phyloP scores from a whole-genome alignment of 805 yeast genomes.

The Ogataea polymorpha region DNA sequence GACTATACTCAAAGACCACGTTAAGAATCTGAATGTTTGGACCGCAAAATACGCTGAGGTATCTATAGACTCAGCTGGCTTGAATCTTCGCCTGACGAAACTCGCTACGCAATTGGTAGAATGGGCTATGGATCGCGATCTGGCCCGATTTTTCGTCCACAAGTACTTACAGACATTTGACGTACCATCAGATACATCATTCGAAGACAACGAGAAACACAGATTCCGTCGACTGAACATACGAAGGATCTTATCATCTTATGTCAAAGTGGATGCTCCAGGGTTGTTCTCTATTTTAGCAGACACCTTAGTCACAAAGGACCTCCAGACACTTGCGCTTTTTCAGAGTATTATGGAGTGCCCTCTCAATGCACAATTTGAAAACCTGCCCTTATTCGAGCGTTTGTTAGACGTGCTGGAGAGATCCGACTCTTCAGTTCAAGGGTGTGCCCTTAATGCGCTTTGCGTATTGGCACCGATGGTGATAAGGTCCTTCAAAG shows the following conservation, averaged over 20 bases:
- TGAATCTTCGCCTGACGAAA: slow-evolving; percentile 32
- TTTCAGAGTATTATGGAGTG: slow-evolving; percentile 7
- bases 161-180: slow-evolving; percentile 22
- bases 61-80: slow-evolving; percentile 60
- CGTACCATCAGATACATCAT: background rate
- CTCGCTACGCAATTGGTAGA: slow-evolving; percentile 9
- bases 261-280: slow-evolving; percentile 38
- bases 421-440: background rate
- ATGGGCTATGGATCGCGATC: slow-evolving; percentile 9
- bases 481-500: background rate
- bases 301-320: slow-evolving; percentile 27
- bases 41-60: slow-evolving; percentile 44
- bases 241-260: slow-evolving; percentile 37
- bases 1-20: slow-evolving; percentile 32
- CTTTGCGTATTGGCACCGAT: slow-evolving; percentile 3
- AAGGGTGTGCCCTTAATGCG: slow-evolving; percentile 3
- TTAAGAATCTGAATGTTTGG: slow-evolving; percentile 43
- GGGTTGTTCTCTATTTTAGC: slow-evolving; percentile 38
- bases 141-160: slow-evolving; percentile 17
- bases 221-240: slow-evolving; percentile 48
- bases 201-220: slow-evolving; percentile 42
- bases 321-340: background rate
- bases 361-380: slow-evolving; percentile 40
- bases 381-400: slow-evolving; percentile 36
- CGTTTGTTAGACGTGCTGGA: slow-evolving; percentile 41